A percentile compares a stretch with the other conserved stretches of the same genome.
Conservation (phyloP, 306 rosid genomes). For the Lotus japonicus region DNA sequence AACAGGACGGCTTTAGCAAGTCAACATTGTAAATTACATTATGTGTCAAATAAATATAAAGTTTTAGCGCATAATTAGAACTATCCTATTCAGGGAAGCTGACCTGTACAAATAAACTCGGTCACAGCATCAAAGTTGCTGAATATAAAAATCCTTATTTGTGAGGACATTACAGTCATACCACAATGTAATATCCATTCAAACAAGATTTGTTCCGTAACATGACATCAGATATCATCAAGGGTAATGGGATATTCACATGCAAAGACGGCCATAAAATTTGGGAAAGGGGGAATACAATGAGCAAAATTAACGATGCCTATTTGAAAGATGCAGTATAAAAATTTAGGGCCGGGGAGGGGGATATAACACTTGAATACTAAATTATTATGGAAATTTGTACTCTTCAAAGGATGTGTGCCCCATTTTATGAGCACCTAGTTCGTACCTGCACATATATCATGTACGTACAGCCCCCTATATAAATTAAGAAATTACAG, state of each 20-base stretch:
- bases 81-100: neutral
- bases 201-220: neutral
- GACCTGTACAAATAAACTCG: neutral
- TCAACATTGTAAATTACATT: neutral
- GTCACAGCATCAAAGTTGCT: neutral
- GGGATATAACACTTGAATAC: no score
- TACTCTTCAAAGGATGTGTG: no score
- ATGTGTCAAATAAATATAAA: neutral
- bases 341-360: no score
- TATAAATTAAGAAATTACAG: neutral
- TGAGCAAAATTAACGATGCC: no score
- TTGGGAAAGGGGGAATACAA: no score
- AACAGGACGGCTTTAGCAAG: neutral
- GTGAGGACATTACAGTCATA: neutral
- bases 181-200: neutral
- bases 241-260: neutral
- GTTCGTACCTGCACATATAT: neutral
- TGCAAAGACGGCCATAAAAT: no score
- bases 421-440: no score
- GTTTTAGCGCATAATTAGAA: neutral
- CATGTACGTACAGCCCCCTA: neutral
- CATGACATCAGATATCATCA: neutral
- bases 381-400: no score
- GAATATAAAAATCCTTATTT: neutral
- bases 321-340: no score